Conservation (phyloP, 768 basidiomycete species). For the Suillus discolor region DNA sequence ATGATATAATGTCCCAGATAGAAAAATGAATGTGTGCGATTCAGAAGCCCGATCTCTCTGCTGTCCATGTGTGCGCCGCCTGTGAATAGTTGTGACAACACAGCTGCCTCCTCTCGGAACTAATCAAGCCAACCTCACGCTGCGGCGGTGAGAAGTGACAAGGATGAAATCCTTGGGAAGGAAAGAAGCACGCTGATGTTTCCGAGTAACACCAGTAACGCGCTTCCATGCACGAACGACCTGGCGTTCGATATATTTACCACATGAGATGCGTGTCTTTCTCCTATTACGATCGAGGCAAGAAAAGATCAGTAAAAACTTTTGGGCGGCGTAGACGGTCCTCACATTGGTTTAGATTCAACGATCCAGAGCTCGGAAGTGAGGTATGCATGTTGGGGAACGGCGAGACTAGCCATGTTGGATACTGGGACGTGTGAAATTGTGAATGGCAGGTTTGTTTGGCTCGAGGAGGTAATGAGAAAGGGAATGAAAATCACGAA, state of each 20-base stretch:
- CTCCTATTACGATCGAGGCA: conserved; percentile 17
- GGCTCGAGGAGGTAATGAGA: conserved; percentile 7
- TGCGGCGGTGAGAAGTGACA: conserved; percentile 57
- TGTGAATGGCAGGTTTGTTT: neutral
- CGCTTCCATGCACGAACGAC: conserved; percentile 64
- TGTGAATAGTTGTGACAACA: neutral
- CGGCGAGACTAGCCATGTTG: conserved; percentile 1
- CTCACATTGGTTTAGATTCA: conserved; percentile 29
- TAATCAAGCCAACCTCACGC: conserved; percentile 42
- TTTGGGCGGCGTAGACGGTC: neutral
- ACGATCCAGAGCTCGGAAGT: conserved; percentile 28
- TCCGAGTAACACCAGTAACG: conserved; percentile 55
- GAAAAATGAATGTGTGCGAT: neutral
- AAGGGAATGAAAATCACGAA: conserved; percentile 26
- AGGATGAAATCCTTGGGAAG: conserved; percentile 65
- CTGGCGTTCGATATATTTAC: conserved; percentile 58
- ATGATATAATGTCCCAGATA: neutral
- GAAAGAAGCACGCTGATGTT: conserved; percentile 51
- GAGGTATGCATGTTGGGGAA: conserved; percentile 19
- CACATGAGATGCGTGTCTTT: conserved; percentile 34
- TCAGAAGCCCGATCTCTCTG: neutral
- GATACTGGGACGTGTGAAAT: neutral
- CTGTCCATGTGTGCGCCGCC: neutral
- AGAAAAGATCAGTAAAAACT: neutral
- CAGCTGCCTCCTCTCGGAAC: neutral